Conservation (phyloP, 768 basidiomycete species). For the Tricholoma saponaceum region DNA sequence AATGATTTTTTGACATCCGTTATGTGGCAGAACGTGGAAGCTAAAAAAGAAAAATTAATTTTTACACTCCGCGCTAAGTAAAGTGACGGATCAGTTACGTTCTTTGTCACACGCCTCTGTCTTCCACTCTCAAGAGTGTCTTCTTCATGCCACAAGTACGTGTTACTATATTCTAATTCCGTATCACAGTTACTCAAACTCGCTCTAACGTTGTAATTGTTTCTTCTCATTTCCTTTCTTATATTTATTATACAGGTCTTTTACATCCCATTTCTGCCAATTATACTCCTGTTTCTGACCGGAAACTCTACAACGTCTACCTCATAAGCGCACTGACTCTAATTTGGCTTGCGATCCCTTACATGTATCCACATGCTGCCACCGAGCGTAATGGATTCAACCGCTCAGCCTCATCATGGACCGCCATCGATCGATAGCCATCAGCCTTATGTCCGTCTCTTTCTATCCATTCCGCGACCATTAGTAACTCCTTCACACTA, state of each 20-base stretch:
- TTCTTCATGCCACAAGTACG: not conserved
- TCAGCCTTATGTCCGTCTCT: not conserved
- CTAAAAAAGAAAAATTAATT: not conserved
- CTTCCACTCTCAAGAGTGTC: too few relatives aligned
- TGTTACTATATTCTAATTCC: not conserved
- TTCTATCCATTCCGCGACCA: not conserved
- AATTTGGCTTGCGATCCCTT: not conserved
- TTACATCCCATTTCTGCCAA: not conserved
- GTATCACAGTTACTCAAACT: not conserved
- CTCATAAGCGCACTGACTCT: not conserved
- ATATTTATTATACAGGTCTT: not conserved
- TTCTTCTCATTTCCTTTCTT: not conserved
- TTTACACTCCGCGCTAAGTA: not conserved
- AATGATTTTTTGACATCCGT: not conserved
- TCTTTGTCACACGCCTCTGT: not conserved
- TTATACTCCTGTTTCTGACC: not conserved
- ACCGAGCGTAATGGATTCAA: not conserved
- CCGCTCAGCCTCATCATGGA: not conserved
- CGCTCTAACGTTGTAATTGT: too few relatives aligned
- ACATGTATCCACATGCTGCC: not conserved
- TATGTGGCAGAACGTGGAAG: conserved; percentile 1
- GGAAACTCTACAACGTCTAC: not conserved
- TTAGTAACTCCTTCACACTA: not conserved
- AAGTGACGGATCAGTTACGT: conserved; percentile 2
- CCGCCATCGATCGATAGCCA: not conserved